These are phyloP conservation scores for Gossypium thurberi DNA, from an alignment of 345 rosid species.

Conservation along the genomic window DNA sequence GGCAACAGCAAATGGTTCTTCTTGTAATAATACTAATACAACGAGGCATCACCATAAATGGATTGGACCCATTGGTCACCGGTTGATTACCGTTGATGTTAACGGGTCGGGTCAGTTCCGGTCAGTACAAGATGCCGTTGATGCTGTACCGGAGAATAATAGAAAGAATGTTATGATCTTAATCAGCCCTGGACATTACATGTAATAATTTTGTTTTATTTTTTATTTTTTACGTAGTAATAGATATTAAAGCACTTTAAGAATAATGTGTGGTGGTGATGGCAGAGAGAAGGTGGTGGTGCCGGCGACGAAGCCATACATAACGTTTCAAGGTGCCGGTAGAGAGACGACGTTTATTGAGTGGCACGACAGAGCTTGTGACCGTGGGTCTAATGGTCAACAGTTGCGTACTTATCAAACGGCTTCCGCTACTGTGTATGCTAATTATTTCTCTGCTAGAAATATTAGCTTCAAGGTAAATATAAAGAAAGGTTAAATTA, in stretches of 20 bases:
- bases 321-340: slow-evolving; percentile 85
- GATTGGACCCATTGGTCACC: slow-evolving; percentile 76
- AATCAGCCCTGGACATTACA: slow-evolving; percentile 67
- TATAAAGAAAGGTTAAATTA: no score
- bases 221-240: no score
- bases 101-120: slow-evolving; percentile 54
- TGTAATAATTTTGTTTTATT: slow-evolving; percentile 22
- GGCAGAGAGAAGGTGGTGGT: slow-evolving; percentile 89
- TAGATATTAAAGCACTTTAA: no score
- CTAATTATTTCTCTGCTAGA: slow-evolving; percentile 78
- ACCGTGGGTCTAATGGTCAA: slow-evolving; percentile 78
- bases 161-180: slow-evolving; percentile 47
- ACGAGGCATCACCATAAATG: slow-evolving; percentile 48
- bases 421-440: slow-evolving; percentile 83
- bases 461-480: slow-evolving; percentile 85
- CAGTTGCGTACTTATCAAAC: slow-evolving; percentile 87
- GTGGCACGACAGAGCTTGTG: slow-evolving; percentile 94
- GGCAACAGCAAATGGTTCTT: slow-evolving; percentile 13
- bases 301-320: slow-evolving; percentile 74
- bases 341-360: slow-evolving; percentile 71
- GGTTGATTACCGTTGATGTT: slow-evolving; percentile 55
- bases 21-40: slow-evolving; percentile 17
- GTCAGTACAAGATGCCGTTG: slow-evolving; percentile 81
- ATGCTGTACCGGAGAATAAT: slow-evolving; percentile 63
- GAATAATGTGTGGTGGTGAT: slow-evolving; percentile 1